Percentiles rank a stretch among this genome's conserved stretches.
Conservation (phyloP, 352 stramenopile species). For the Pythium plurisporium region DNA sequence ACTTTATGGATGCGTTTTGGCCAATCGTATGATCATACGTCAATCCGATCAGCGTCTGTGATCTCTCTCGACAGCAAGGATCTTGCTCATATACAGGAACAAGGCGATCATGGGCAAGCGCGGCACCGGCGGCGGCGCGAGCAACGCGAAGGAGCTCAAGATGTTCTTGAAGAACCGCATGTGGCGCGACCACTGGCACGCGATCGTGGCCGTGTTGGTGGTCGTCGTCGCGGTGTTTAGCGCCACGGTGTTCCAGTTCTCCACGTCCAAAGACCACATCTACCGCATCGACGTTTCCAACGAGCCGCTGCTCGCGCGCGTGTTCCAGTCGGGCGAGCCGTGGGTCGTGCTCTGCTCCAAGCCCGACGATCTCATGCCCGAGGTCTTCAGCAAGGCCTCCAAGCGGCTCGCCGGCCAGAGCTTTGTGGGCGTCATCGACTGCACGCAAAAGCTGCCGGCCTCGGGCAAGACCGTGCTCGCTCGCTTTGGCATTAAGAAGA, state of each 20-base stretch:
- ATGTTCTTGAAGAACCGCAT: constrained; percentile 80
- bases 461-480: constrained; percentile 56
- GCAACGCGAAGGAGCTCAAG: constrained; percentile 71
- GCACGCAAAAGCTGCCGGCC: constrained; percentile 48
- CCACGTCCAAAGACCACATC: constrained; percentile 51
- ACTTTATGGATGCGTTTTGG: neutral
- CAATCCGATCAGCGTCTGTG: no score
- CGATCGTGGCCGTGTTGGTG: constrained; percentile 35
- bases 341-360: constrained; percentile 77
- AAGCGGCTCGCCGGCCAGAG: constrained; percentile 49
- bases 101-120: constrained; percentile 28
- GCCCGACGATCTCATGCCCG: constrained; percentile 62
- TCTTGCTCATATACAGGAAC: neutral
- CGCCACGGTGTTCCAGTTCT: constrained; percentile 62
- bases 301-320: constrained; percentile 44
- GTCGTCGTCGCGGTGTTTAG: constrained; percentile 64
- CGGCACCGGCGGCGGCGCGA: constrained; percentile 31
- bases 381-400: constrained; percentile 66
- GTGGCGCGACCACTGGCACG: constrained; percentile 76
- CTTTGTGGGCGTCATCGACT: constrained; percentile 73
- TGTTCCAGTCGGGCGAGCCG: constrained; percentile 77
- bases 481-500: constrained; percentile 56
- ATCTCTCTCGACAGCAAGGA: neutral
- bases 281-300: constrained; percentile 63
- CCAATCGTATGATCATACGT: neutral